A percentile compares a stretch with the other conserved stretches of the same genome.
Conservation (phyloP, 202 grass and related monocot genomes). For the Bolboschoenoplectus hybrid region DNA sequence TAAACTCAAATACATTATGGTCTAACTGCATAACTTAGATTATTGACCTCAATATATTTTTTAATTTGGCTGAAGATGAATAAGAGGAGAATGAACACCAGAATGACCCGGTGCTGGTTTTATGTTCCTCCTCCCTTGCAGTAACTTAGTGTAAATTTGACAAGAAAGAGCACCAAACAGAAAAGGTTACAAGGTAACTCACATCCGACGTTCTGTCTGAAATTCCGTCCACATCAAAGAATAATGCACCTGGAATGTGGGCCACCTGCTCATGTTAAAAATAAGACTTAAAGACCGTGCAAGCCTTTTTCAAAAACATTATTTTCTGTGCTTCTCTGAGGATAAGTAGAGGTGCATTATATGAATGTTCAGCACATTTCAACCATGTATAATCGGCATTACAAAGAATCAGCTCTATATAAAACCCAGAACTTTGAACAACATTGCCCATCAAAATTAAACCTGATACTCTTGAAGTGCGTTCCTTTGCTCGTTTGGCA, state of each 20-base stretch:
- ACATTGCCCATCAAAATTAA: neutral
- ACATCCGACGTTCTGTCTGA: slow-evolving; percentile 80
- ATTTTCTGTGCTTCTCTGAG: neutral
- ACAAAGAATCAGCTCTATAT: neutral
- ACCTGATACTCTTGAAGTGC: slow-evolving; percentile 97
- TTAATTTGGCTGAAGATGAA: neutral
- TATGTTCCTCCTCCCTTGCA: neutral
- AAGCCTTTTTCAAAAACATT: neutral
- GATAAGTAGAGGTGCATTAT: neutral
- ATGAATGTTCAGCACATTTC: slow-evolving; percentile 8
- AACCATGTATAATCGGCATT: neutral
- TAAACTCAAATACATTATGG: neutral
- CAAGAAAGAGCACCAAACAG: neutral
- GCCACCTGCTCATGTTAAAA: slow-evolving; percentile 63
- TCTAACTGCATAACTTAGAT: neutral
- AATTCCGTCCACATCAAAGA: slow-evolving; percentile 96
- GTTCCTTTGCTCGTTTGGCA: slow-evolving; percentile 83
- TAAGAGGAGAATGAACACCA: neutral
- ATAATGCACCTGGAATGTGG: slow-evolving; percentile 89
- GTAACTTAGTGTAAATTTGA: neutral
- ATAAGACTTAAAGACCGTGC: neutral
- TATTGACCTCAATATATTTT: slow-evolving; percentile 14
- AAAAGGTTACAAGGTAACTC: slow-evolving; percentile 40
- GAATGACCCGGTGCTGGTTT: neutral
- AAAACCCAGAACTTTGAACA: slow-evolving; percentile 16